These are phyloP conservation scores for Capronia coronata DNA, from an alignment of 2,329 filamentous ascomycete species.

Conservation along the genomic window DNA sequence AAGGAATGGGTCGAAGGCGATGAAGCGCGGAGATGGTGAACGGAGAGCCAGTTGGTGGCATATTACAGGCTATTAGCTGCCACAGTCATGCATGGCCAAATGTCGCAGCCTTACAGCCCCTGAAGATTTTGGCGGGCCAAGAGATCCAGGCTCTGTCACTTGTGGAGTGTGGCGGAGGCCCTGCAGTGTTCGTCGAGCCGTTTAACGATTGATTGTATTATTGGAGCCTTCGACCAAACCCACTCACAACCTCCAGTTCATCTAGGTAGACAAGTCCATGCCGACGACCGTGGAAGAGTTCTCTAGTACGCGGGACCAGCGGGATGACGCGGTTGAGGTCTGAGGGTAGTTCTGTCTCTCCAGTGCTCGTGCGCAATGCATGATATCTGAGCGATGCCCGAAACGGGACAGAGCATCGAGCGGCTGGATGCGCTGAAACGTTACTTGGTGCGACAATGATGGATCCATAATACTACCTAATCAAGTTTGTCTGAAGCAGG, in stretches of 20 bases:
- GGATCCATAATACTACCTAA: neutral
- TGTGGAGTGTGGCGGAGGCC: slow-evolving; percentile 8
- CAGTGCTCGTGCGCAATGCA: too few relatives aligned
- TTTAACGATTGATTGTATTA: too few relatives aligned
- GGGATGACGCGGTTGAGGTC: too few relatives aligned
- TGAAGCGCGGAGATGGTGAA: slow-evolving; percentile 74
- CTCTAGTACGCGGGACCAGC: too few relatives aligned
- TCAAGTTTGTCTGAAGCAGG: slow-evolving; percentile 7
- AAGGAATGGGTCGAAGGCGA: slow-evolving; percentile 76
- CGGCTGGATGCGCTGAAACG: slow-evolving; percentile 11
- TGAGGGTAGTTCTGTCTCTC: too few relatives aligned
- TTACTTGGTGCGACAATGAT: slow-evolving; percentile 12
- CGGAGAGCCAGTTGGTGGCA: neutral
- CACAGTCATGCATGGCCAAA: slow-evolving; percentile 7
- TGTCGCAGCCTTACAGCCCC: slow-evolving; percentile 25
- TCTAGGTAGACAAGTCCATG: slow-evolving; percentile 10
- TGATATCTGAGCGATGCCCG: too few relatives aligned
- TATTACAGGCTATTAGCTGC: neutral
- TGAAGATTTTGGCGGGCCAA: slow-evolving; percentile 6
- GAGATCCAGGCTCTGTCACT: slow-evolving; percentile 19
- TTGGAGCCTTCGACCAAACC: neutral
- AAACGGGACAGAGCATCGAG: neutral
- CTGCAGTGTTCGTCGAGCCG: neutral
- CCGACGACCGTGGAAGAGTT: slow-evolving; percentile 1
- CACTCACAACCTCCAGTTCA: neutral